A percentile compares a stretch with the other conserved stretches of the same genome.
Conservation (phyloP, 371 early-diverging fungal genomes). For the Apophysomyces variabilis region DNA sequence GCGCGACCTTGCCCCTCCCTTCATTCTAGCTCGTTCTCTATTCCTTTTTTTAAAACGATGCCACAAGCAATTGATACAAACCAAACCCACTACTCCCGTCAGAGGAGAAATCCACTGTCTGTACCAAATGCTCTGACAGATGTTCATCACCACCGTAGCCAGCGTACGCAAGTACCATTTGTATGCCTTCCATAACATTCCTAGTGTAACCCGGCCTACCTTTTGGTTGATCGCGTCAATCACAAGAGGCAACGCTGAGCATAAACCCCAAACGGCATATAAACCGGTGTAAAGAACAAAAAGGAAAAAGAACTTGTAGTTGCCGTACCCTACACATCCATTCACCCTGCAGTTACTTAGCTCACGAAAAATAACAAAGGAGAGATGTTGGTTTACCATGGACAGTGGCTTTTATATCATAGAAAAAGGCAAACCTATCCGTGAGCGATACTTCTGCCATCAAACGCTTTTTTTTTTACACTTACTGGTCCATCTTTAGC, state of each 20-base stretch:
- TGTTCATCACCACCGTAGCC: conserved; percentile 10
- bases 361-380: not conserved
- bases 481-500: conserved; percentile 70
- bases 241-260: conserved; percentile 42
- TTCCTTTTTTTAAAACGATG: not conserved
- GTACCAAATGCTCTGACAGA: conserved; percentile 15
- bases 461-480: not conserved
- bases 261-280: conserved; percentile 51
- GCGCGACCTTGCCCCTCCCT: not conserved
- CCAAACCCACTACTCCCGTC: conserved; percentile 7
- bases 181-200: not conserved
- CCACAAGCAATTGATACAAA: conserved; percentile 3
- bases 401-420: conserved; percentile 56
- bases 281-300: conserved; percentile 58
- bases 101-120: conserved; percentile 8
- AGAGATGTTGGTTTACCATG: conserved; percentile 36
- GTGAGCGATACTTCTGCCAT: too few relatives aligned
- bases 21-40: not conserved
- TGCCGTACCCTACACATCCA: conserved; percentile 64
- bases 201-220: conserved; percentile 32
- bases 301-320: conserved; percentile 66
- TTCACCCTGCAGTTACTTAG: conserved; percentile 35
- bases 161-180: conserved; percentile 12
- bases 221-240: conserved; percentile 30
- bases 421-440: not conserved